Base-by-base conservation (phyloP, 805 yeast genomes). In the Yamadazyma scolyti region DNA sequence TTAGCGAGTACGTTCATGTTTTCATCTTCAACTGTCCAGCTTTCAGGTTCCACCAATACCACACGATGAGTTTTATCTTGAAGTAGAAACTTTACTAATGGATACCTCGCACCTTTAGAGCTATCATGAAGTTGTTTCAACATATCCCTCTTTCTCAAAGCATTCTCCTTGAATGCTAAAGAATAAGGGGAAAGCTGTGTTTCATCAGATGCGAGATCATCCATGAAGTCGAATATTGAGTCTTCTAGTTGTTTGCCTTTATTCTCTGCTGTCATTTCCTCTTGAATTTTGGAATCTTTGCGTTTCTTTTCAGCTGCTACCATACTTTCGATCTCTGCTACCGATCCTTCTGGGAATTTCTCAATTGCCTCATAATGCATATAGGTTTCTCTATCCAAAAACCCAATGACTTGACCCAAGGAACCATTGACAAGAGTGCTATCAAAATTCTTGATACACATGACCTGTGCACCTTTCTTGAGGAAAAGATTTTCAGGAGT, bases 1-100 rank as follows among this genome's bases (percentile, higher is more conserved):
- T 82, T 68, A 1, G 85, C 95, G 9, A 86, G 43, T 0, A 81
- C 75, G 6, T 66, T 66, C 13, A 82, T 86, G 15, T 68, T 60
- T 30, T 82, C 87, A 54, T 87, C 94, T 41, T 81, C 90, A 14
- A 85, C 65, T 0, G 70, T 71, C 87, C 96, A 90, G 9, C 68
- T 68, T 50, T 90, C 97, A 0, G 89, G 87, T 40, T 78, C 82
- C 3, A 88, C 82, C 9, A 89, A 56, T 1, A 86, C 79, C n/a
- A 80, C 80, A 39, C 96, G 59, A 1, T 84, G 58, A 20, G 59
- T 71, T 1, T 87, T 82, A 47, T 85, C 88, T 0, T 84, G 75
- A 3, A 79, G 62, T 25, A 74, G 58, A 49, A 93, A 93, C 30
- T 85, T 66, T 0, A 90, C 96, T 14, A 87, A 58, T 0, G 98